These are phyloP conservation scores for Jackrogersella minutella DNA, from an alignment of 495 filamentous ascomycete species.

Conservation along the genomic window DNA sequence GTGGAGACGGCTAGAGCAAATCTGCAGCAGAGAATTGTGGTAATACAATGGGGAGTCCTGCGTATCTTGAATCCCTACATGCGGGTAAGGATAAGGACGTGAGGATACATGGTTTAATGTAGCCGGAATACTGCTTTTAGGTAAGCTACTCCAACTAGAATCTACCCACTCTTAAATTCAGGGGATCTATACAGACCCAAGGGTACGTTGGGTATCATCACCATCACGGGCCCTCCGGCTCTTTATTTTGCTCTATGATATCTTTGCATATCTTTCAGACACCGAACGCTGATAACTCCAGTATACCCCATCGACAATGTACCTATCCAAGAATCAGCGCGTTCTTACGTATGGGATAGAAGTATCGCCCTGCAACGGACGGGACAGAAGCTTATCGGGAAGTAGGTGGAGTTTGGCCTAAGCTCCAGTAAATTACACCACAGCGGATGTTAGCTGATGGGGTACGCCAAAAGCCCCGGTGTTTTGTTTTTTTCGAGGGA, in stretches of 20 bases:
- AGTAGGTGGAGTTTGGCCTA: no score
- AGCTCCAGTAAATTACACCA: no score
- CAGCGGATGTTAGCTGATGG: no score
- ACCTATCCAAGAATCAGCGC: no score
- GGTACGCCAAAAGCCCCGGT: no score
- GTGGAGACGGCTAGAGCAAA: conserved; percentile 6
- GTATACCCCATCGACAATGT: no score
- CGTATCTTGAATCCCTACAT: conserved; percentile 12
- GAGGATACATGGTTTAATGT: not conserved
- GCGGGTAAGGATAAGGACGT: conserved; percentile 7
- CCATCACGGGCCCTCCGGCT: not conserved
- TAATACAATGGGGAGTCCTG: conserved; percentile 22
- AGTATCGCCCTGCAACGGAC: no score
- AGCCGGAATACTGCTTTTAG: not conserved
- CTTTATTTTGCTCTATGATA: not conserved
- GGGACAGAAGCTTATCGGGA: no score
- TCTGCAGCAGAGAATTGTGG: not conserved
- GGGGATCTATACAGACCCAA: conserved; percentile 1
- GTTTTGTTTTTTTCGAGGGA: no score
- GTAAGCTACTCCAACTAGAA: conserved; percentile 1
- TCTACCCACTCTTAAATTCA: conserved; percentile 7
- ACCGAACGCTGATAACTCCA: no score
- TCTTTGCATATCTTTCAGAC: not conserved
- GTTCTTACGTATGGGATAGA: no score
- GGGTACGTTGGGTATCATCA: conserved; percentile 5